Evolutionary conservation across 2,329 filamentous ascomycete species (phyloP).

Genomic region (Emmonsia crescens): DNA sequence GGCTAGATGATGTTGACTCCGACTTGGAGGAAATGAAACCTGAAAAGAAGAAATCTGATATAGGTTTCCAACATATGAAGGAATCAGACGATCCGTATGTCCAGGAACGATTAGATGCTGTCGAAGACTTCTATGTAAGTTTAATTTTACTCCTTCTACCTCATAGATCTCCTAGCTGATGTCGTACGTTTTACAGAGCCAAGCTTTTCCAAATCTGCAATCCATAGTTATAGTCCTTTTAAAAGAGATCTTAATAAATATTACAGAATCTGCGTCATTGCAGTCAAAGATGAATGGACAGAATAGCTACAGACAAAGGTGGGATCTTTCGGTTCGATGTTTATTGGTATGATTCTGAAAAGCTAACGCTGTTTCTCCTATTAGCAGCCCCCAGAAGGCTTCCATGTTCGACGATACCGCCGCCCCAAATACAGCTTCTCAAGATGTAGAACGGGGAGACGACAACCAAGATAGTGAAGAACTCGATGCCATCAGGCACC

Average conservation of each 20-base stretch:
- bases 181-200: slow-evolving; percentile 40
- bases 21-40: slow-evolving; percentile 9
- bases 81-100: slow-evolving; percentile 30
- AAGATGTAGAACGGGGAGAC: neutral
- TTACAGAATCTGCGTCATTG: slow-evolving; percentile 68
- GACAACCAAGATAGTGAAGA: slow-evolving; percentile 46
- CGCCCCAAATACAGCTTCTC: neutral
- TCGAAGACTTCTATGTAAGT: slow-evolving; percentile 80
- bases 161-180: neutral
- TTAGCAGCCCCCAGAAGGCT: neutral
- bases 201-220: slow-evolving; percentile 74
- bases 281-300: slow-evolving; percentile 39
- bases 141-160: neutral
- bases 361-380: neutral
- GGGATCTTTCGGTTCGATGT: slow-evolving; percentile 22
- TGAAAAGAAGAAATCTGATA: slow-evolving; percentile 8
- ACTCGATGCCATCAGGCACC: slow-evolving; percentile 64
- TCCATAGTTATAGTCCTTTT: slow-evolving; percentile 87
- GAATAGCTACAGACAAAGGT: slow-evolving; percentile 37
- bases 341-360: neutral
- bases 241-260: slow-evolving; percentile 76
- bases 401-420: neutral
- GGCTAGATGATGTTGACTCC: slow-evolving; percentile 15
- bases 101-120: slow-evolving; percentile 52
- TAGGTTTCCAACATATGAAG: slow-evolving; percentile 10